Base-by-base conservation (phyloP, 2,329 filamentous ascomycete genomes). In the Ramularia endophylla region DNA sequence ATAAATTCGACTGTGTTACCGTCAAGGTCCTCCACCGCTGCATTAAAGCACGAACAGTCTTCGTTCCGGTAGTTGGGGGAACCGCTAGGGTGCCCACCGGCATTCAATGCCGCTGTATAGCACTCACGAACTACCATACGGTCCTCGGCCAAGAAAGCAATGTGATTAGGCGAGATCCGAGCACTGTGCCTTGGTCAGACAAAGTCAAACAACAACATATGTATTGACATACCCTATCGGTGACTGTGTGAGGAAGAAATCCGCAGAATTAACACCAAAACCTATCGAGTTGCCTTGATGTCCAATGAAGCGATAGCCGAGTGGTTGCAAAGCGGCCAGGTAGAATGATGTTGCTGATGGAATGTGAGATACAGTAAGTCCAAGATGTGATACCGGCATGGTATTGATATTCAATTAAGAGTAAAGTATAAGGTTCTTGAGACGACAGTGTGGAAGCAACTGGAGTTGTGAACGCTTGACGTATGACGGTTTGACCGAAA, bases 1-100 rank as follows among this genome's bases (percentile, higher is more conserved):
- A 89, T 78, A 20, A 86, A 83, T 59, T 92, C 85, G 59, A 94
- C 80, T 53, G 77, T 84, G 67, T 94, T 94, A 37, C 85, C 85
- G 66, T 94, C 87, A 40, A 86, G 74, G 63, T 94, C 87, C 46
- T 80, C 74, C 29, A 87, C 68, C 5, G 77, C 76, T 35, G 78
- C 77, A 48, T 78, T 81, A 65, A 80, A 72, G 68, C 78, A 69
- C 64, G 75, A 66, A 56, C 69, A 68, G 3, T 74, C 67, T 13
- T 68, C 64, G 57, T 75, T 73, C 42, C 77, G 69, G 57, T 67
- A 56, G 54, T 70, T 69, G 53, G 74, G 77, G 35, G 77, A 69
- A 25, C 75, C 75, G 54, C 78, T 75, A 17, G 77, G 72, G 46
- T 70, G 70, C 13, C 72, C 78, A 36, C 78, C 78, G 33, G 85